These are phyloP conservation scores for Anacardium occidentale DNA, from an alignment of 345 rosid genomes.

Conservation along the genomic window DNA sequence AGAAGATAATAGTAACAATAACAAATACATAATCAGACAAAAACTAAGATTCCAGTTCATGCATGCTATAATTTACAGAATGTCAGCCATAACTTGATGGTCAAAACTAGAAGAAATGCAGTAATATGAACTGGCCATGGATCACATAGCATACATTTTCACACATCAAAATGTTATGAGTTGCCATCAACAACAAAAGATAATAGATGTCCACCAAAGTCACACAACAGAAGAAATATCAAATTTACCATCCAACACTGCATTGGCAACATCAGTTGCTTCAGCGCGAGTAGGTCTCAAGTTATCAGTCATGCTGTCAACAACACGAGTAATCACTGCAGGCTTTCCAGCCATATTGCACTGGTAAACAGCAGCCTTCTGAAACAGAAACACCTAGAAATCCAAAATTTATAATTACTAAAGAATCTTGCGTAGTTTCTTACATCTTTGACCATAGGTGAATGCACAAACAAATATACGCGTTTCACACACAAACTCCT, in stretches of 20 bases:
- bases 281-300: constrained; percentile 99
- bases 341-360: constrained; percentile 99
- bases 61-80: background rate
- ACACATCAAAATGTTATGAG: background rate
- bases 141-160: background rate
- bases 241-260: constrained; percentile 83
- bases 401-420: constrained; percentile 12
- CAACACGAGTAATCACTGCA: constrained; percentile 84
- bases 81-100: background rate
- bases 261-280: constrained; percentile 99
- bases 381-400: constrained; percentile 84
- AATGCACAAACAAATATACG: constrained; percentile 8
- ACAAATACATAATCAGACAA: background rate
- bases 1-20: background rate
- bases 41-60: constrained; percentile 5
- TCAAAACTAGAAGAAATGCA: background rate
- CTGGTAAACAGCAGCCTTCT: constrained; percentile 83
- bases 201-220: background rate
- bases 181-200: constrained; percentile 3
- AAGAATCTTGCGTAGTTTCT: constrained; percentile 2
- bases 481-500: background rate
- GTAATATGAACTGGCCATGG: background rate
- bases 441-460: background rate
- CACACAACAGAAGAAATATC: background rate
- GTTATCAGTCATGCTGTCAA: constrained; percentile 97